Evolutionary conservation across 1,139 yeast species (phyloP), one percentile per base, ranked within the genome.

Genomic region (Candida glucosophila): DNA sequence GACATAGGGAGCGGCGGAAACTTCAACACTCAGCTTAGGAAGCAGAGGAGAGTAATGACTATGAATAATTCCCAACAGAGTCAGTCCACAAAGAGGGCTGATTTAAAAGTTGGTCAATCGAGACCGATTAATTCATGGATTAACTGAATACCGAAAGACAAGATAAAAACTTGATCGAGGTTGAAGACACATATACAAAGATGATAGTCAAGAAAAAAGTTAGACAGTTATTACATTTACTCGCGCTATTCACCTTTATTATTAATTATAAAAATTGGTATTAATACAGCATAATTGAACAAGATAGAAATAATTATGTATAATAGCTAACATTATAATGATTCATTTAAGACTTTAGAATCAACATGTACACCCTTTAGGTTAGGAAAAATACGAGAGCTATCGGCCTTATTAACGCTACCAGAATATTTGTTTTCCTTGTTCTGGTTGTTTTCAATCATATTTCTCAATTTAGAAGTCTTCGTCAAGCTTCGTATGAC

Each of bases 401-500:
- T n/a, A n/a, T n/a, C n/a, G n/a, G n/a, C n/a, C n/a, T n/a, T n/a
- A n/a, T n/a, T n/a, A n/a, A n/a, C n/a, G n/a, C n/a, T n/a, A n/a
- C n/a, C n/a, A n/a, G n/a, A n/a, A n/a, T n/a, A n/a, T n/a, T n/a
- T n/a, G n/a, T n/a, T n/a, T 67, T 66, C 15, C 66, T 32, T 3
- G 57, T 43, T 17, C 10, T n/a, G 11, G 12, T 19, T 16, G 12
- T 15, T 17, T 22, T 62, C 71, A 12, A 60, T 67, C 23, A 65
- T 41, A 25, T 66, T 62, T 19, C 80, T 58, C 25, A 73, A 52
- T 35, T 73, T 59, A 19, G 71, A 61, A 2, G 78, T 69, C 29
- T 76, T 70, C 22, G 77, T 73, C 25, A 86, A 58, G 6, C 92
- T 86, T 35, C 71, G 71, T 30, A 86, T 82, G 35, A 86, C 76